Percentiles rank a stretch among this genome's conserved stretches.
Evolutionary conservation across 2,329 filamentous ascomycete genomes (phyloP).

Genomic region (Phaeosphaeria sp.): DNA sequence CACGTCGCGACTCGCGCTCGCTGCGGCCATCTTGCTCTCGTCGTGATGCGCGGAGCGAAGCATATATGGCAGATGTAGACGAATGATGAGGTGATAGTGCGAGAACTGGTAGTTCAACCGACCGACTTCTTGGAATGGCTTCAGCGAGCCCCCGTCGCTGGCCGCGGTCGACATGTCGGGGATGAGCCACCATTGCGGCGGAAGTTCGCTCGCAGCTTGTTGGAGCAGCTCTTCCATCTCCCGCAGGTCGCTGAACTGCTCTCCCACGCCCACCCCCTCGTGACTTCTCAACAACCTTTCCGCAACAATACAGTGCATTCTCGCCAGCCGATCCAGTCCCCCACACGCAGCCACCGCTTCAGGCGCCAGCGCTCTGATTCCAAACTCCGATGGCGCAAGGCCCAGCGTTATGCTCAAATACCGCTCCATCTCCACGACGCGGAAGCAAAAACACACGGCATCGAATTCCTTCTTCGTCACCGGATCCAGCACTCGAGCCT

Average conservation of each 20-base stretch:
- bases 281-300: slow-evolving; percentile 46
- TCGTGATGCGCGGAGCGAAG: slow-evolving; percentile 15
- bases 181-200: slow-evolving; percentile 29
- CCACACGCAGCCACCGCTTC: slow-evolving; percentile 18
- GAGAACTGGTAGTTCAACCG: slow-evolving; percentile 20
- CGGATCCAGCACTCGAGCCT: slow-evolving; percentile 31
- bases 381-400: slow-evolving; percentile 42
- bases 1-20: slow-evolving; percentile 22
- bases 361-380: slow-evolving; percentile 20
- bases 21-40: slow-evolving; percentile 21
- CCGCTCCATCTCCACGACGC: slow-evolving; percentile 48
- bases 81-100: slow-evolving; percentile 21
- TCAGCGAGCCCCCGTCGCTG: neutral
- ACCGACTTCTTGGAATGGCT: slow-evolving; percentile 9
- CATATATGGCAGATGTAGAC: slow-evolving; percentile 26
- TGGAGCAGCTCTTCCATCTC: slow-evolving; percentile 25
- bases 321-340: slow-evolving; percentile 40
- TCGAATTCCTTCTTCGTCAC: slow-evolving; percentile 5
- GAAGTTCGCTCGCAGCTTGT: slow-evolving; percentile 19
- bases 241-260: slow-evolving; percentile 18
- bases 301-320: slow-evolving; percentile 40
- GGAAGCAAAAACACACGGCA: slow-evolving; percentile 46
- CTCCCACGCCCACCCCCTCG: no score
- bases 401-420: slow-evolving; percentile 52
- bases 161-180: slow-evolving; percentile 9